Evolutionary conservation across 1,284 basidiomycete species (phyloP), one percentile per base, ranked within the genome.

Genomic region (Vanrija pseudolonga): DNA sequence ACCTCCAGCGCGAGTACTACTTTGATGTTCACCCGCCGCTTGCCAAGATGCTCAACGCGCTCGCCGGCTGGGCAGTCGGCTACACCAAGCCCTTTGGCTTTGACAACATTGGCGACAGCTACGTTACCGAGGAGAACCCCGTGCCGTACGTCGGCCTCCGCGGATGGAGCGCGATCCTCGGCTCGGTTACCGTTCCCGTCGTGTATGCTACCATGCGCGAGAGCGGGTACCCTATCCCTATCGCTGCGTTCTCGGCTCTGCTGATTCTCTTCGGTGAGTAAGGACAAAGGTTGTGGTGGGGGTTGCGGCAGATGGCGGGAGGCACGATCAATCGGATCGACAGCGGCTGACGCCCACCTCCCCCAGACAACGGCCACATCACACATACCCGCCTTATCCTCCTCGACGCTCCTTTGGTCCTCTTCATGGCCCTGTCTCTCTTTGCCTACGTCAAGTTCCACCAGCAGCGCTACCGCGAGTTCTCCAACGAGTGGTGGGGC

Each of bases 1-100:
- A 97, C 76, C 85, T 97, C 66, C 80, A 80, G 51, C 82, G 92
- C 60, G 84, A 96, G 77, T 99, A 96, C 79, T 98, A 98, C 79
- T 99, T 99, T 80, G 96, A 99, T 74, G 96, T 99, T 4, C 96
- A 99, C 69, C 95, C 95, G 39, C 95, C 95, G 15, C 85, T 97
- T 50, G 92, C 94, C 44, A 97, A 97, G 74, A 82, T 97, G 62
- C 81, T 97, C 28, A 89, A 94, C 67, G 96, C 88, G 45, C 82
- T 95, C 38, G 88, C 89, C 23, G 96, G 92, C 59, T 98, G 91
- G 89, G 87, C 96, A 57, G 90, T 95, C 42, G 96, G 96, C 9
- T 98, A 95, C 72, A 89, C 97, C 66, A 96, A 95, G 26, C 79
- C 85, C 51, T 99, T 97, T 76, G 82, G 86, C 40, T 99, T 99